Evolutionary conservation across 176 grass and related monocot species (phyloP).

Genomic region (Puccinellia tenuiflora): DNA sequence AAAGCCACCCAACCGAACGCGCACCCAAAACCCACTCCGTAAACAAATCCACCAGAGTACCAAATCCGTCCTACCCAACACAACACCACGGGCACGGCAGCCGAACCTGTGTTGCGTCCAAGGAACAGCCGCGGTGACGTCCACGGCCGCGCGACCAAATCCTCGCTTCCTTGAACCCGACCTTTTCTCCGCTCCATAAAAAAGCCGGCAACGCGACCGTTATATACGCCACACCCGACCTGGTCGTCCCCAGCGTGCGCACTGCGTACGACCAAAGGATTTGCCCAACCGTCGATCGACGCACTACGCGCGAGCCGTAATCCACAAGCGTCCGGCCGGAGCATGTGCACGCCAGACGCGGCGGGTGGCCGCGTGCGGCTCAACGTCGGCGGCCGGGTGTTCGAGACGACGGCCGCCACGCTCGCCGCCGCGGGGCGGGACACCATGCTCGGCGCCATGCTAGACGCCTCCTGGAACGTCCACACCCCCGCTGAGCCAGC

Average conservation of each 20-base stretch:
- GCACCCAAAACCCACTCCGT: too few relatives aligned
- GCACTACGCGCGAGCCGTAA: not conserved
- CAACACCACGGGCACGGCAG: not conserved
- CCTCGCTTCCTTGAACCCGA: not conserved
- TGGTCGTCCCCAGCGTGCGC: not conserved
- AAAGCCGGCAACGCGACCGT: not conserved
- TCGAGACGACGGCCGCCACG: slow-evolving; percentile 76
- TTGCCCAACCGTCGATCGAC: not conserved
- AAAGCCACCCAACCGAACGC: too few relatives aligned
- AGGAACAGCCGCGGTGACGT: slow-evolving; percentile 5
- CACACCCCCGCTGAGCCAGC: not conserved
- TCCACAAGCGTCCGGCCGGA: not conserved
- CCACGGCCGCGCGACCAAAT: slow-evolving; percentile 6
- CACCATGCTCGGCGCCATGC: slow-evolving; percentile 92
- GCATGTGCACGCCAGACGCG: slow-evolving; percentile 16
- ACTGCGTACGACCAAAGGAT: not conserved
- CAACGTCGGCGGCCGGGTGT: slow-evolving; percentile 76
- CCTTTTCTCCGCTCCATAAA: slow-evolving; percentile 17
- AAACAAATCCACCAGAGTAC: too few relatives aligned
- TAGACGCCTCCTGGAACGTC: slow-evolving; percentile 70
- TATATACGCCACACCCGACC: slow-evolving; percentile 15
- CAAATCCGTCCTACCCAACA: not conserved
- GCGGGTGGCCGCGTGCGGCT: slow-evolving; percentile 43
- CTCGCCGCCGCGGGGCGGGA: slow-evolving; percentile 63
- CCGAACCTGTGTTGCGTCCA: slow-evolving; percentile 11